Evolutionary conservation across 345 rosid species (phyloP), one percentile per base, ranked within the genome.

Genomic region (Arabidopsis arenosa): DNA sequence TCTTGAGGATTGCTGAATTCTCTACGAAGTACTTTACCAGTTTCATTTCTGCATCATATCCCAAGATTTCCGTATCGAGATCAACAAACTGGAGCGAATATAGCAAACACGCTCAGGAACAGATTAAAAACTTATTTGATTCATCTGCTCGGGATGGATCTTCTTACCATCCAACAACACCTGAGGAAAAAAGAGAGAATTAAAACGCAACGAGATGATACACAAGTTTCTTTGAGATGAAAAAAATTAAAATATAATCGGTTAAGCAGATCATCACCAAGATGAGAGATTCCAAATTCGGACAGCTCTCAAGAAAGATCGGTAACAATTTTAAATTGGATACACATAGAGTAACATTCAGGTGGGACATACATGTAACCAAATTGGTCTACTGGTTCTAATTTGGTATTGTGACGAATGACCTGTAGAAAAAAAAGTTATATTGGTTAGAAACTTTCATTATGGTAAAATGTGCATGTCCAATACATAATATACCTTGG

Each of bases 1-100:
- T 59, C 59, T 51, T 23, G 47, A 66, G 59, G 59, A 51, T n/a
- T 33, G 45, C 28, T 5, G 45, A 17, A 37, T 15, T 57, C n/a
- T 30, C 12, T 32, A n/a, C 12, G 40, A 14, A 56, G 39, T n/a
- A 56, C 9, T 9, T 52, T 23, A 37, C 10, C 9, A 37, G 10
- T 8, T 37, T 7, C 10, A 37, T 7, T 37, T 37, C 9, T 7
- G 40, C 40, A 37, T 7, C 2, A 37, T 7, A 37, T 37, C 40
- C 40, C 14, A 23, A 11, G 13, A 9, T 23, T 4, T 32, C 2
- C 33, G 40, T 37, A 37, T 8, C 9, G 40, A 37, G 7, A 7
- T 37, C 40, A 37, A 37, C 40, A 37, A 37, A 37, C 9, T 37
- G 9, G 2, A 37, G 40, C 40, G 40, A 37, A 7, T 7, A 37